Evolutionary conservation across 164 flowering plant genomes (phyloP).

Genomic region (Euptelea pleiosperma): DNA sequence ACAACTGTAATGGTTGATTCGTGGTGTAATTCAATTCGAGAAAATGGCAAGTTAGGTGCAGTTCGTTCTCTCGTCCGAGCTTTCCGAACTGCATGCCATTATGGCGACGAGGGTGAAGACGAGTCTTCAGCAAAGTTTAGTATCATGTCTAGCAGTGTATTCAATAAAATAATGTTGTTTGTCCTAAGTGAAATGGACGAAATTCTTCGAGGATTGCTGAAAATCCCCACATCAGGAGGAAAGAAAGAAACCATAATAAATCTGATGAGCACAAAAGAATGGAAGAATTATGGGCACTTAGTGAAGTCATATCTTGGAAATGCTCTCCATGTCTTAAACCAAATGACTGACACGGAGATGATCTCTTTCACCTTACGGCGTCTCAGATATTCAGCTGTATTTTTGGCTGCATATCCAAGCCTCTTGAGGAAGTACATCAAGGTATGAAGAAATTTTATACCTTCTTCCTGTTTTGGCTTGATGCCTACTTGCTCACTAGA

Average conservation of each 20-base stretch:
- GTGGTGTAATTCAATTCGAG: slow-evolving; percentile 57
- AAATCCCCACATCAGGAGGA: slow-evolving; percentile 70
- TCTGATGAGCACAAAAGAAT: slow-evolving; percentile 51
- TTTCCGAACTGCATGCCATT: slow-evolving; percentile 80
- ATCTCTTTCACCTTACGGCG: slow-evolving; percentile 76
- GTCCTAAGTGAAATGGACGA: slow-evolving; percentile 84
- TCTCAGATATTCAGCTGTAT: slow-evolving; percentile 65
- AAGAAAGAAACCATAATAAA: slow-evolving; percentile 64
- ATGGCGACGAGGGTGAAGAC: slow-evolving; percentile 74
- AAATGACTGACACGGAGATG: slow-evolving; percentile 93
- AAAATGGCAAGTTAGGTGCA: slow-evolving; percentile 50
- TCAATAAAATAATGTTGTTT: slow-evolving; percentile 82
- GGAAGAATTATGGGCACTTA: slow-evolving; percentile 68
- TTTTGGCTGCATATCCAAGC: slow-evolving; percentile 80
- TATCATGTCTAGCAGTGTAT: slow-evolving; percentile 74
- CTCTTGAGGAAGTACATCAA: slow-evolving; percentile 82
- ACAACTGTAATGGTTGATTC: slow-evolving; percentile 82
- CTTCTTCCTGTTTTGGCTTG: neutral
- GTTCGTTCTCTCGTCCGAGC: slow-evolving; percentile 71
- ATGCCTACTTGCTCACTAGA: neutral
- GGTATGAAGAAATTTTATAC: slow-evolving; percentile 38
- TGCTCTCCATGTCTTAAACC: slow-evolving; percentile 80
- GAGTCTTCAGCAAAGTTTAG: slow-evolving; percentile 47
- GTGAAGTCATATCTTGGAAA: slow-evolving; percentile 95
- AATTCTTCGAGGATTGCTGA: slow-evolving; percentile 61